A percentile compares a stretch with the other conserved stretches of the same genome.
These are phyloP conservation scores for Mycena galopus DNA, from an alignment of 768 basidiomycete species.

Conservation along the genomic window DNA sequence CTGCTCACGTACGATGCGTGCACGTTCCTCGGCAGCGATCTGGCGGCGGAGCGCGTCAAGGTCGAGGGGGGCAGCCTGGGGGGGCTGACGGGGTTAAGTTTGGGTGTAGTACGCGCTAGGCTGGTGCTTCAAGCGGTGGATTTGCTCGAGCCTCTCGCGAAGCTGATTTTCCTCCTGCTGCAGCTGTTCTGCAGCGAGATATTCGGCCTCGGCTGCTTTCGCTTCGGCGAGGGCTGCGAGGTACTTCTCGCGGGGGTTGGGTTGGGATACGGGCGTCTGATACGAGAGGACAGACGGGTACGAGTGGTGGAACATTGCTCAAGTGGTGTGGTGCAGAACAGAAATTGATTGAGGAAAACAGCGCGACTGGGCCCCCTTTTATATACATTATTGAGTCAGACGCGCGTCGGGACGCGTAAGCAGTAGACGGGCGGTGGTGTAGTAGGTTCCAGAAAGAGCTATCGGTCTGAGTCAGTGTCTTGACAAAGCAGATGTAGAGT, in stretches of 20 bases:
- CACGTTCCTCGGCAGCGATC: slow-evolving; percentile 31
- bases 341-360: slow-evolving; percentile 2
- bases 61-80: slow-evolving; percentile 12
- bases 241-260: slow-evolving; percentile 50
- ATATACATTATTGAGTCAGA: slow-evolving; percentile 30
- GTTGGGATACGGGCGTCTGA: slow-evolving; percentile 13
- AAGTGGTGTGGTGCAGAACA: neutral
- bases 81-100: no score
- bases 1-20: slow-evolving; percentile 30
- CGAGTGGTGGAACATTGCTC: slow-evolving; percentile 35
- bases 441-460: slow-evolving; percentile 19
- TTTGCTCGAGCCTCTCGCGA: slow-evolving; percentile 41
- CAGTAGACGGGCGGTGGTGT: slow-evolving; percentile 19
- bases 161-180: slow-evolving; percentile 49
- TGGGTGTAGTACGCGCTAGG: slow-evolving; percentile 5
- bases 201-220: slow-evolving; percentile 53
- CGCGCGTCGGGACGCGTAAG: slow-evolving; percentile 44
- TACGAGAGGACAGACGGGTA: slow-evolving; percentile 8
- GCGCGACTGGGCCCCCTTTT: slow-evolving; percentile 26
- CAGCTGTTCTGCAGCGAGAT: slow-evolving; percentile 49
- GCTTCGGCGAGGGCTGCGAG: slow-evolving; percentile 52
- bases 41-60: slow-evolving; percentile 29
- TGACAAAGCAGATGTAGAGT: no score
- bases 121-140: slow-evolving; percentile 36
- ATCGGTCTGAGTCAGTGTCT: slow-evolving; percentile 1